Evolutionary conservation across 805 yeast species (phyloP), one percentile per base, ranked within the genome.

Genomic region (Clavispora fructus): DNA sequence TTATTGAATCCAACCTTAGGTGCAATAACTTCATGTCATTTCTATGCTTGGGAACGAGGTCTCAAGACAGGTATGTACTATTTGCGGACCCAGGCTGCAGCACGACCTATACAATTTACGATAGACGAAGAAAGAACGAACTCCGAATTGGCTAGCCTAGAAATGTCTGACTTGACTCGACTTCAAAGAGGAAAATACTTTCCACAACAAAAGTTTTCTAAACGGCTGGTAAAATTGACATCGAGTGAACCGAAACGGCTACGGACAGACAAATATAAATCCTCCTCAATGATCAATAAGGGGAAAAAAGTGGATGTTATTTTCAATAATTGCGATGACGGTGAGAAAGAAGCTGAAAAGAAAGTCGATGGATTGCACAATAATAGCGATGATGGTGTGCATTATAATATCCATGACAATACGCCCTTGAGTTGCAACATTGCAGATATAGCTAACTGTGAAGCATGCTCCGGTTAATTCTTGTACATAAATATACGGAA

Each of bases 1-100:
- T 52, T 71, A 52, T 58, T 60, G 43, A 58, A 62, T 44, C 74
- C 74, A 5, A 63, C 73, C 1, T 59, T 67, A 39, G 68, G 68
- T 1, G 65, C 65, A 56, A 69, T 62, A 47, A 73, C 69, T 45
- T 73, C 64, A 57, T 77, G 57, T 60, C 79, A 62, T 58, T 78
- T 57, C 52, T 76, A 66, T 46, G 66, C 68, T 1, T 68, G 73
- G 71, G 66, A 57, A 49, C 64, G 54, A 48, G 73, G 65, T 11
- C 62, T 58, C 63, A 73, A 57, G 55, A 71, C 68, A 40, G 73
- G 71, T 28, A 68, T 61, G 73, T 70, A 58, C 61, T 69, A 58
- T 57, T 62, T 60, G 48, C 60, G 75, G 44, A 65, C 74, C 9
- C 68, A 65, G 50, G 66, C 65, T 32, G 70, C 72, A 13, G 54